Base-by-base conservation (phyloP, 768 basidiomycete species). In the Clavaria fumosa region DNA sequence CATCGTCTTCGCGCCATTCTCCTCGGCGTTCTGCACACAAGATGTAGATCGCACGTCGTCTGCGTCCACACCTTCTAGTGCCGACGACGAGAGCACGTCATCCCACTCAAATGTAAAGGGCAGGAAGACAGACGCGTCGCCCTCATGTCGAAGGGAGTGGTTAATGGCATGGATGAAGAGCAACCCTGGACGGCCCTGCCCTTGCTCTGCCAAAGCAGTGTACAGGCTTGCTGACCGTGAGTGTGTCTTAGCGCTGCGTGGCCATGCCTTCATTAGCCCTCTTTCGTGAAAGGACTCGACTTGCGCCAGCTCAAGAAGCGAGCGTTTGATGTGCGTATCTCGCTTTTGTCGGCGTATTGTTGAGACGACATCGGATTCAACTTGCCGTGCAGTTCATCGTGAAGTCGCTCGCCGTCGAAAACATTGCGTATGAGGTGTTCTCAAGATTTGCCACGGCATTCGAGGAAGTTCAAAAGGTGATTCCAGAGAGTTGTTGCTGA, bases 381-480 rank as follows among this genome's bases (percentile, higher is more conserved):
- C n/a, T n/a, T n/a, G n/a, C n/a, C n/a, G n/a, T n/a, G 11, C 31
- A 84, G 71, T 78, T 88, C 52, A 89, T 91, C 31, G 60, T 74
- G 44, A 77, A 72, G 43, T 75, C 75, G 0, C 66, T 91, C 31
- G 76, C 74, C 0, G 70, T 80, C 9, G 70, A 79, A 10, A 90
- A 88, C 53, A 78, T 89, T 36, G 78, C 81, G 2, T 76, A 79
- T 46, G 86, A 91, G 52, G 75, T 81, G 24, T 91, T 91, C 50
- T 83, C 80, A 7, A 72, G 77, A 0, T 89, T 91, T 58, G 76
- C 82, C 4, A 78, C 79, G 4, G 72, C 75, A 0, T 89, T 84
- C 47, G 76, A 79, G 37, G 78, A 82, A 31, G 74, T 91, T 19
- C 65, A 85, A 36, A 82, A 79, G 67, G 79, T 27, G 14, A 38